phyloP scores from a whole-genome alignment of 139 green algal species.

The Penium margaritaceum region DNA sequence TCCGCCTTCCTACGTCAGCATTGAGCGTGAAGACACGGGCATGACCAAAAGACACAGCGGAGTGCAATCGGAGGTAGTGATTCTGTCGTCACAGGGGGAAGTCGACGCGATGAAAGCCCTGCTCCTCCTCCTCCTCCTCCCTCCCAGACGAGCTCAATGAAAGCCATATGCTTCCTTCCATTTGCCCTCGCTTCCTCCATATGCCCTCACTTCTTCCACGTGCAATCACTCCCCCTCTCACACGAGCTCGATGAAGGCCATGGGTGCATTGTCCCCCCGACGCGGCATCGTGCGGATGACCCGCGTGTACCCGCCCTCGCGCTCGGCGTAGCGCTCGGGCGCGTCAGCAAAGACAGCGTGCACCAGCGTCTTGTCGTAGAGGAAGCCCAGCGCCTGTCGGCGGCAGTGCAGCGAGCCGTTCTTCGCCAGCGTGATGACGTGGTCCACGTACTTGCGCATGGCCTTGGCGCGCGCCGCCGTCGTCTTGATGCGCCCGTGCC shows the following conservation, averaged over 20 bases:
- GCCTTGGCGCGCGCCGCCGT: conserved; percentile 87
- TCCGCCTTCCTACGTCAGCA: too few species aligned
- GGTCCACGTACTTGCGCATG: conserved; percentile 86
- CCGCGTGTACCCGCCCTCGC: conserved; percentile 83
- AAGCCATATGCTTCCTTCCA: too few species aligned
- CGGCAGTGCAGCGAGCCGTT: conserved; percentile 64
- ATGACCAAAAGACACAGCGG: too few species aligned
- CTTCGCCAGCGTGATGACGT: conserved; percentile 97
- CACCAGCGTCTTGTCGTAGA: conserved; percentile 90
- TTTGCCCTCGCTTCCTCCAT: too few species aligned
- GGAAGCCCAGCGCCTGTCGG: conserved; percentile 70
- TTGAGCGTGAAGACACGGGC: too few species aligned
- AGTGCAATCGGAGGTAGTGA: too few species aligned
- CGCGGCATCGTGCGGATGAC: conserved; percentile 56
- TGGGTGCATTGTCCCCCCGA: conserved; percentile 82
- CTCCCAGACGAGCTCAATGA: too few species aligned
- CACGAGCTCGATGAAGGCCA: conserved; percentile 94
- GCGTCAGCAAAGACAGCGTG: conserved; percentile 77
- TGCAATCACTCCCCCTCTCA: conserved; percentile 52
- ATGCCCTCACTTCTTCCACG: too few species aligned
- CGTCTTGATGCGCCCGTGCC: conserved; percentile 86
- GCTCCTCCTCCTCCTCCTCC: too few species aligned
- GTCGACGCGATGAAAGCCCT: too few species aligned
- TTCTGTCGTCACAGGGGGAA: too few species aligned
- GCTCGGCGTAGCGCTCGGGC: conserved; percentile 72